Evolutionary conservation across 352 stramenopile genomes (phyloP).

Genomic region (Elongisporangium anandrum): DNA sequence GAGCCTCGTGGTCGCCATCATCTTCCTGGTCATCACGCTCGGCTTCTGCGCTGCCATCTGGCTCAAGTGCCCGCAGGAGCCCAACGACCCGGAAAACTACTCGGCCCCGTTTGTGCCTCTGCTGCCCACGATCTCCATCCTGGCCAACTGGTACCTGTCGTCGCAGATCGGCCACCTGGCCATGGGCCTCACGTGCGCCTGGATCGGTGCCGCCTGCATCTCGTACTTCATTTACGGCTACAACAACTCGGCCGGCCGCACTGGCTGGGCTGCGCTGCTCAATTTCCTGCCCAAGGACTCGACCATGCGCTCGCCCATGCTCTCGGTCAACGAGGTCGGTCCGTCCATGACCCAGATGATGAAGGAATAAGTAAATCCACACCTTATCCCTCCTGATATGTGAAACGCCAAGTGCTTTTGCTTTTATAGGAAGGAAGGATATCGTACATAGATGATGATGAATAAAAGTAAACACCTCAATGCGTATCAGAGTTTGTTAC

Average conservation of each 20-base stretch:
- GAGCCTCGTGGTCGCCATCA: constrained; percentile 33
- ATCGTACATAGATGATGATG: background rate
- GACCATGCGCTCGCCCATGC: constrained; percentile 40
- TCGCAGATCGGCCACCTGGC: constrained; percentile 49
- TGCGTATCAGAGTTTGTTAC: background rate
- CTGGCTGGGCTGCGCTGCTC: constrained; percentile 52
- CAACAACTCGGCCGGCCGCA: constrained; percentile 52
- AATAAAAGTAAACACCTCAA: background rate
- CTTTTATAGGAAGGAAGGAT: background rate
- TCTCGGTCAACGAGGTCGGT: constrained; percentile 44
- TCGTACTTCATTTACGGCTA: constrained; percentile 83
- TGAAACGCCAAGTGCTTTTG: background rate
- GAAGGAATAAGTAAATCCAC: constrained; percentile 17
- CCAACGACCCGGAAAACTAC: constrained; percentile 40
- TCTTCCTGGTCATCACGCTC: constrained; percentile 42
- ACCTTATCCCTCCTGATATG: background rate
- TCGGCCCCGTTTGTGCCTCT: constrained; percentile 66
- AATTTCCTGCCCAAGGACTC: constrained; percentile 42
- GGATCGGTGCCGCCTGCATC: constrained; percentile 49
- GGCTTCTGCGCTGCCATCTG: constrained; percentile 23
- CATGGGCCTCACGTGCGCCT: constrained; percentile 46
- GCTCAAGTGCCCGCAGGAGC: constrained; percentile 60
- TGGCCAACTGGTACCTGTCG: constrained; percentile 70
- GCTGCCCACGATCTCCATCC: constrained; percentile 44
- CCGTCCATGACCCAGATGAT: constrained; percentile 22